Evolutionary conservation across 345 rosid genomes (phyloP), one percentile per base, ranked within the genome.

Genomic region (Eucalyptus cloeziana): DNA sequence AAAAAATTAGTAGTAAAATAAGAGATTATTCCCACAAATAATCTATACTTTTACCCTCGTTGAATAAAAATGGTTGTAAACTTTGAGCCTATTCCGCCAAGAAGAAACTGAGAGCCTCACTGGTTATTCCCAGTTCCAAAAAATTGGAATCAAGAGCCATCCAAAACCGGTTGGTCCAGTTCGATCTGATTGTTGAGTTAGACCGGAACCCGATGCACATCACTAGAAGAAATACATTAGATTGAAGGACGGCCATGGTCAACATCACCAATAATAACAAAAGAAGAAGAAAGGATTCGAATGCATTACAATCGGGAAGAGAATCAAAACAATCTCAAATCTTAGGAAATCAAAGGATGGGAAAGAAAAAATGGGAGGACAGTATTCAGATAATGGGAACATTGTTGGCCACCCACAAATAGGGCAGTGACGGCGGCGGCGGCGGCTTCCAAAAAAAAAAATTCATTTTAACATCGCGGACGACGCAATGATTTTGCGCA

Each of bases 81-180:
- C 47, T 76, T 3, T 21, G 44, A 25, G 24, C 13, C 4, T 0
- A 0, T 33, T 0, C 13, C 24, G 3, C 13, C 7, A 4, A 24
- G 16, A 60, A 40, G 14, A 22, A 37, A 40, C 3, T 43, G 2
- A 10, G 8, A 37, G 24, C 27, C 27, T 2, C 2, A 76, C 4
- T 1, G 11, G 1, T 21, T 19, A 71, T 71, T 33, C 15, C 2
- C 7, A 8, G 0, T 19, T 71, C 45, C 14, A 37, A 1, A 37
- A 69, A 3, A 1, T 69, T 8, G 44, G 21, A 69, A 69, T 7
- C 7, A 12, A 40, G 81, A 33, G 13, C 8, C 27, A 37, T 21
- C 8, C 0, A 71, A 0, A 71, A 37, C 6, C 5, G 13, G 14
- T 10, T 11, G 27, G 2, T 71, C 2, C 25, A 10, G 4, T 76